Conservation (phyloP, 2,329 filamentous ascomycete species). For the Trichoderma sp. region DNA sequence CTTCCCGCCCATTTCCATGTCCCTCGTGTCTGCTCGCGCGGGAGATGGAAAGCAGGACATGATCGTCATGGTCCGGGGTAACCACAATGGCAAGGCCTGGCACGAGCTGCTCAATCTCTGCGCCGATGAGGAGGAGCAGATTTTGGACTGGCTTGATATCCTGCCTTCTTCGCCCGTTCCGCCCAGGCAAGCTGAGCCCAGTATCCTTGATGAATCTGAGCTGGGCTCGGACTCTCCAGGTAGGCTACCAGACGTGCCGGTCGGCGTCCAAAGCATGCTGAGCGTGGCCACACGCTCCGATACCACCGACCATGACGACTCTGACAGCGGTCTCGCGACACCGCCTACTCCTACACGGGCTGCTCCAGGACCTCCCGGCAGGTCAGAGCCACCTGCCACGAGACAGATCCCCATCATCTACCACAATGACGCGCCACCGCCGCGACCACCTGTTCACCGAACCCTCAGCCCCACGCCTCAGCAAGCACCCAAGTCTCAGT, state of each 20-base stretch:
- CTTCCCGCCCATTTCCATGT: slow-evolving; percentile 81
- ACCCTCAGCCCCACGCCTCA: slow-evolving; percentile 46
- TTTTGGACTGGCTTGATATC: slow-evolving; percentile 85
- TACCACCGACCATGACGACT: slow-evolving; percentile 29
- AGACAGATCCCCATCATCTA: slow-evolving; percentile 25
- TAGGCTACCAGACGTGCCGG: slow-evolving; percentile 37
- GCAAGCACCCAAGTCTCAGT: slow-evolving; percentile 33
- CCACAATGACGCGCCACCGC: slow-evolving; percentile 59
- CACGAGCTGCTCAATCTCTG: slow-evolving; percentile 79
- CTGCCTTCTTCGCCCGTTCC: slow-evolving; percentile 59
- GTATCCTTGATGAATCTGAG: slow-evolving; percentile 37
- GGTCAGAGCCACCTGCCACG: slow-evolving; percentile 46
- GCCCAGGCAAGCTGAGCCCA: slow-evolving; percentile 45
- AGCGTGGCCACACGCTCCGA: slow-evolving; percentile 34
- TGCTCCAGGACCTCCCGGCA: slow-evolving; percentile 33
- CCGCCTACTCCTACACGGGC: slow-evolving; percentile 30
- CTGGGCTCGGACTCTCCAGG: slow-evolving; percentile 33
- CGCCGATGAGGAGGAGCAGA: slow-evolving; percentile 74
- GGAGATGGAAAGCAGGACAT: slow-evolving; percentile 72
- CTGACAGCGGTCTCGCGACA: slow-evolving; percentile 31
- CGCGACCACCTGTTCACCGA: slow-evolving; percentile 55
- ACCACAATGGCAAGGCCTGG: slow-evolving; percentile 69
- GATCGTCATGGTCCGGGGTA: slow-evolving; percentile 83
- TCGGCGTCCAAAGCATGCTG: slow-evolving; percentile 38
- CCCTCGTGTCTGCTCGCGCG: slow-evolving; percentile 75